Conservation (phyloP, 2,329 filamentous ascomycete species). For the Arthrocladium fulminans region DNA sequence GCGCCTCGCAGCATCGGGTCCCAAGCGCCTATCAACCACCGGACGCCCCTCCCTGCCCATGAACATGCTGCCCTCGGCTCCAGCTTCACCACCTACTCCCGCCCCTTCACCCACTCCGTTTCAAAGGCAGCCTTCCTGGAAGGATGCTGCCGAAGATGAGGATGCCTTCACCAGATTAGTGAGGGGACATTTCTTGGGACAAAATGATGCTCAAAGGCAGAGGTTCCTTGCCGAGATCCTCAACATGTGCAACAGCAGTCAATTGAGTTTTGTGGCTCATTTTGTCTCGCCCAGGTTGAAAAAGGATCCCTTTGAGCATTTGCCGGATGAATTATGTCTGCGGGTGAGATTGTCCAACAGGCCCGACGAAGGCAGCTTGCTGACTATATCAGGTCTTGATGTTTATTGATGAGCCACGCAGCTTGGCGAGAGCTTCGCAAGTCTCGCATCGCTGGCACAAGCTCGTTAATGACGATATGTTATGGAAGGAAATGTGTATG, state of each 20-base stretch:
- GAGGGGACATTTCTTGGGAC: constrained; percentile 68
- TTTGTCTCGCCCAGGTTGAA: constrained; percentile 91
- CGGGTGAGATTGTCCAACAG: constrained; percentile 50
- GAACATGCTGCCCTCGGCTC: constrained; percentile 55
- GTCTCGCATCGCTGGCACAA: constrained; percentile 94
- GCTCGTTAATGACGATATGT: constrained; percentile 89
- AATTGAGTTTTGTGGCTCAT: constrained; percentile 90
- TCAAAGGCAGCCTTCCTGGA: constrained; percentile 47
- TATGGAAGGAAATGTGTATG: constrained; percentile 94
- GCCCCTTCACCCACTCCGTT: constrained; percentile 58
- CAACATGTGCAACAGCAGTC: constrained; percentile 88
- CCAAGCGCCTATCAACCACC: constrained; percentile 20
- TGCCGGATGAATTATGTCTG: constrained; percentile 88
- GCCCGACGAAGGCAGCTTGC: not conserved
- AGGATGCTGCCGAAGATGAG: constrained; percentile 53
- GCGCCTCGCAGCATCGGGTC: constrained; percentile 26
- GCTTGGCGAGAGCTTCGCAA: constrained; percentile 83
- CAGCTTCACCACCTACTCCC: constrained; percentile 58
- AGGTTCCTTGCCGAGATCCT: constrained; percentile 78
- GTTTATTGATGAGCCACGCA: constrained; percentile 94
- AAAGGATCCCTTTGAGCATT: constrained; percentile 86
- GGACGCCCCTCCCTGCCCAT: constrained; percentile 43
- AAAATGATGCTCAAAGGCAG: constrained; percentile 66
- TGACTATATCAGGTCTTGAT: constrained; percentile 62
- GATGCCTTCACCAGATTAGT: constrained; percentile 74